A percentile compares a stretch with the other conserved stretches of the same genome.
These are phyloP conservation scores for Spiromastix sp. DNA, from an alignment of 2,329 filamentous ascomycete species.

Conservation along the genomic window DNA sequence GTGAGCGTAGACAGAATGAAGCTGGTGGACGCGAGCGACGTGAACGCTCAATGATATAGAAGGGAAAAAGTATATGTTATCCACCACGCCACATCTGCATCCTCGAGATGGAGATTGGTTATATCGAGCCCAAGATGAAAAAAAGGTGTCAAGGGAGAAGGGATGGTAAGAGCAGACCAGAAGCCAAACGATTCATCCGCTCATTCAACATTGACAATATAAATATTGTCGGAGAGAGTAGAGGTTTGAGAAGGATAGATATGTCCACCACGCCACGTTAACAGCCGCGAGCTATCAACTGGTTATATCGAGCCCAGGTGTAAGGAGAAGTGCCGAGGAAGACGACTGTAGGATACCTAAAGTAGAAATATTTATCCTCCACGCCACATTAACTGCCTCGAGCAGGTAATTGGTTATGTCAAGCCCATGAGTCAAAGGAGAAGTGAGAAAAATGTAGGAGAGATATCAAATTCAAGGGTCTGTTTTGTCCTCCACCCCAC, in stretches of 20 bases:
- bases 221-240: not conserved
- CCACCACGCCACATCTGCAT: slow-evolving; percentile 3
- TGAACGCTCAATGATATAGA: no score
- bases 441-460: not conserved
- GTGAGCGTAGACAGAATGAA: no score
- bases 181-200: no score
- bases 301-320: not conserved
- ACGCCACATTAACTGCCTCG: slow-evolving; percentile 7
- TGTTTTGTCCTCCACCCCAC: slow-evolving; percentile 3
- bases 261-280: not conserved
- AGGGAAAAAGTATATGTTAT: not conserved
- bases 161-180: no score
- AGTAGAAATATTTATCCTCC: not conserved
- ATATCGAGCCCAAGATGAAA: not conserved
- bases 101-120: not conserved
- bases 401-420: slow-evolving; percentile 2
- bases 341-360: not conserved
- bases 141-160: no score
- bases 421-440: no score
- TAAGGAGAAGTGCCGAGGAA: not conserved
- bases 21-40: no score
- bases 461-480: no score
- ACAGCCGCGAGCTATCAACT: not conserved
- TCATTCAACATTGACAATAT: no score
- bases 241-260: not conserved